Base-by-base conservation (phyloP, 2,329 filamentous ascomycete species). In the Furcasterigmium furcatum region DNA sequence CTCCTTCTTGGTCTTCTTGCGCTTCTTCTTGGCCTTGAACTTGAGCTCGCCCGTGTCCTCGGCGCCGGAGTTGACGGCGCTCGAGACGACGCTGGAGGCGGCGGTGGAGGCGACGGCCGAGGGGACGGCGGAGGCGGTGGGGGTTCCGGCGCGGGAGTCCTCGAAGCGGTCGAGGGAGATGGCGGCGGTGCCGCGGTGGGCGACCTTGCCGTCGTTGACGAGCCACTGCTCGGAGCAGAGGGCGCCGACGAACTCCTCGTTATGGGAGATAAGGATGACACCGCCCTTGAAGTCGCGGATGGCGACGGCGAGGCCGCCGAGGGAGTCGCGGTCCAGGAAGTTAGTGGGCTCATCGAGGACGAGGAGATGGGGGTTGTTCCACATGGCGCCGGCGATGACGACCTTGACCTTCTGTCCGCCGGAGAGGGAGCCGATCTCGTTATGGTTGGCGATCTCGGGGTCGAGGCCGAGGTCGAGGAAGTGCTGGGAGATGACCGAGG, bases 351-450 rank as follows among this genome's bases (percentile, higher is more conserved):
- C 92, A 79, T 99, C 94, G 20, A 99, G 85, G 41, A 99, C 94
- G 50, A 99, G 82, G 60, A 99, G 73, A 74, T 99, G 94, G 1
- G 94, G 94, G 76, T 97, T 97, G 74, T 97, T 96, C 91, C 91
- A 96, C 90, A 95, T 95, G 58, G 91, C 89, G 60, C 89, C 89
- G 4, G 90, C 94, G 57, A 99, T 84, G 52, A 99, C 94, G 40
- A 99, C 94, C 80, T 99, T 99, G 73, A 99, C 94, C 71, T 97
- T 97, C 66, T 99, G 94, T 13, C 94, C 94, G 70, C 94, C 94
- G 9, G 91, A 96, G 12, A 99, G 79, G 59, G 91, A 94, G 52
- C 88, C 90, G 58, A 99, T 99, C 70, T 96, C 87, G 68, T 96
- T 97, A 81, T 99, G 94, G 72, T 96, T 96, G 60, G 94, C 94